Base-by-base conservation (phyloP, 2,329 filamentous ascomycete species). In the Cordyceps pruinosa region DNA sequence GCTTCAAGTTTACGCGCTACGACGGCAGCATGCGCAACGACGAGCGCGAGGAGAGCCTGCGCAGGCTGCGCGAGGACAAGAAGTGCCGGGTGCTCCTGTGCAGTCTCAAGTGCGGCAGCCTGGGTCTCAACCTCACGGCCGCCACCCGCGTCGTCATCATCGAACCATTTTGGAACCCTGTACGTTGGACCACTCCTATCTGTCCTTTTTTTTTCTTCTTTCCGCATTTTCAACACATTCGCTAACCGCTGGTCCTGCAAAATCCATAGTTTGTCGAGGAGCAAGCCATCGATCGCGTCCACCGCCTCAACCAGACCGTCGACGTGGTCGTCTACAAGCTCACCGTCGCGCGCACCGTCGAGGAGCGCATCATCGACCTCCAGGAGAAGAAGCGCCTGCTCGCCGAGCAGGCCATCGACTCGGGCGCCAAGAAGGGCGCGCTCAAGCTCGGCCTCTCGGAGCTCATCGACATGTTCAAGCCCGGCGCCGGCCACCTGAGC, bases 151-250 rank as follows among this genome's bases (percentile, higher is more conserved):
- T 99, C 4, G 86, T 99, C 53, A 96, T 99, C 64, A 79, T 99
- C 44, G 94, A 99, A 72, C 94, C 94, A 0, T 99, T 99, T 73
- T 99, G 94, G 94, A 99, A 99, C 71, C 94, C 91, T 2, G 85
- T 88, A 78, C 69, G 83, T 76, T 41, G 19, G 49, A 48, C 39
- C 25, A n/a, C n/a, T n/a, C n/a, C n/a, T n/a, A n/a, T n/a, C n/a
- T n/a, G n/a, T n/a, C n/a, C n/a, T n/a, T n/a, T n/a, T 21, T 10
- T 21, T 4, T n/a, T 10, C 37, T 12, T n/a, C 37, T 21, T 21
- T 41, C 37, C 37, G 28, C 26, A 13, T 26, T 4, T 32, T 21
- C 9, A 34, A 10, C 17, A n/a, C n/a, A n/a, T n/a, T n/a, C n/a
- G n/a, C n/a, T n/a, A n/a, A n/a, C n/a, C n/a, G n/a, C n/a, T n/a